Base-by-base conservation (phyloP, 257 asterid genomes). In the Solanum virginianum region DNA sequence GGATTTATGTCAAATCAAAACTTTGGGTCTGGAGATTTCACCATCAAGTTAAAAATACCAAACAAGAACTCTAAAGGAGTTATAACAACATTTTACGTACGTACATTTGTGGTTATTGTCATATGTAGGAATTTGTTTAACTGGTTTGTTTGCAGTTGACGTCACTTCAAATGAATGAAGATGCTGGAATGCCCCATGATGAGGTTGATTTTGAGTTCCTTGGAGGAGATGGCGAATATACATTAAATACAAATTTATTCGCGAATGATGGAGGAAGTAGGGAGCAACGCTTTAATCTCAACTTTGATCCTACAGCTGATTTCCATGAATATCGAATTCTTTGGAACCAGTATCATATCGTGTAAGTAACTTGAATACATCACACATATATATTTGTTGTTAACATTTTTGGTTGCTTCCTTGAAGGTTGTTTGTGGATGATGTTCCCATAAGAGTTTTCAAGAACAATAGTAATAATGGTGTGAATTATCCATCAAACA, bases 121-220 rank as follows among this genome's bases (percentile, higher is more conserved):
- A 32, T 32, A 32, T 3, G 32, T 32, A 32, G 36, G 36, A 32
- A 32, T 32, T 32, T 32, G 4, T 32, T 32, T 32, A 32, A 32
- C 36, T 32, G 26, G 26, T 26, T 26, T 26, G 36, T 32, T 85
- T 80, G 70, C 69, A 88, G 91, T 41, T 88, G 69, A 84, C 79
- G 1, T 69, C 72, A 51, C 24, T 29, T 3, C 47, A 57, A 69
- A 7, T 6, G 12, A 32, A 79, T 32, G 17, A 53, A 24, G 1
- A 17, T 29, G 8, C 72, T 2, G 43, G 24, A 2, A 26, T 3
- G 7, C 32, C 36, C 29, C 89, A 87, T 45, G 88, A 83, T 71
- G 91, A 89, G 80, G 39, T 89, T 70, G 91, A 87, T 77, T 56
- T 89, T 60, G 91, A 89, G 82, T 83, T 89, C 16, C 49, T 85